phyloP scores from a whole-genome alignment of 257 asterid species.

The Nicotiana noctiflora region DNA sequence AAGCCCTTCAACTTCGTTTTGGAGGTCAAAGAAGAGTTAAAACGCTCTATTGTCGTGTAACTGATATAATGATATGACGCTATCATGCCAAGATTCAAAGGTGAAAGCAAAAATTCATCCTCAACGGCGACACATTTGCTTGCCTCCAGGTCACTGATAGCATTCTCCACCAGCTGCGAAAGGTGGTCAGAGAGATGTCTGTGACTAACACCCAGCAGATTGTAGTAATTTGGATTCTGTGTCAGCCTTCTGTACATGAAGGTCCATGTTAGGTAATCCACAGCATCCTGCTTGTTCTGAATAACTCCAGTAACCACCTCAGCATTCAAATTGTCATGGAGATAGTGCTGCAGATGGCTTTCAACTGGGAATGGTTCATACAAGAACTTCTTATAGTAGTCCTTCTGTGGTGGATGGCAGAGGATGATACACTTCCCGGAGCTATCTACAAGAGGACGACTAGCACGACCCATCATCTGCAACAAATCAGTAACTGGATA shows the following conservation, averaged over 20 bases:
- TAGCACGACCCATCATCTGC: constrained; percentile 51
- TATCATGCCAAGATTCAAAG: constrained; percentile 38
- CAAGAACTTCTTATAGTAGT: constrained; percentile 40
- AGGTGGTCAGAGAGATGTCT: constrained; percentile 37
- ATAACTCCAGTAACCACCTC: constrained; percentile 37
- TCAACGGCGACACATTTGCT: constrained; percentile 31
- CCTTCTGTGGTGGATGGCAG: constrained; percentile 39
- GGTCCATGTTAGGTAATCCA: constrained; percentile 37
- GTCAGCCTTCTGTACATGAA: constrained; percentile 40
- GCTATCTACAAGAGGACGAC: constrained; percentile 33
- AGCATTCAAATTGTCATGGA: constrained; percentile 38
- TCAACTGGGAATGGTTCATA: constrained; percentile 42
- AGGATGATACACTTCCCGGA: constrained; percentile 40
- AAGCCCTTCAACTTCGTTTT: constrained; percentile 37
- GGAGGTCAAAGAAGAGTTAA: constrained; percentile 32
- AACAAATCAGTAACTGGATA: constrained; percentile 37
- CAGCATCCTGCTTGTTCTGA: constrained; percentile 44
- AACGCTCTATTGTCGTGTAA: constrained; percentile 40
- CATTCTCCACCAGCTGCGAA: constrained; percentile 34
- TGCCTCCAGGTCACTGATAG: constrained; percentile 32
- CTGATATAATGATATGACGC: constrained; percentile 38
- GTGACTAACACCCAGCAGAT: constrained; percentile 36
- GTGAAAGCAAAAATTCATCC: constrained; percentile 27
- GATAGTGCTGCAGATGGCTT: constrained; percentile 34
- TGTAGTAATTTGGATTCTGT: constrained; percentile 40